Conservation (phyloP, 176 grass and related monocot species). For the Oryza meyeriana region DNA sequence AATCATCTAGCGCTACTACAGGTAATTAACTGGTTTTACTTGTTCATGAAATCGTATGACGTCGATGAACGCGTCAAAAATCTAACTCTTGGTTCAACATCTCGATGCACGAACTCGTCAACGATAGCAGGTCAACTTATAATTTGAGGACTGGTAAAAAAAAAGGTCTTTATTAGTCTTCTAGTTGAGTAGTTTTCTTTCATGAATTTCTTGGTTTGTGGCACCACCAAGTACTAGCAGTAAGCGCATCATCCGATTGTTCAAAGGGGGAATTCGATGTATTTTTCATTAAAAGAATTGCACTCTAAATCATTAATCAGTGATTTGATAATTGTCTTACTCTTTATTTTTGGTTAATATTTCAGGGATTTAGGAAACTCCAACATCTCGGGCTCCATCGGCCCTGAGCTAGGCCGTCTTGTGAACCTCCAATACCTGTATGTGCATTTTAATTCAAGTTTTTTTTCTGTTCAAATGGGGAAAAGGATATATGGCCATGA, state of each 20-base stretch:
- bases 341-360: background rate
- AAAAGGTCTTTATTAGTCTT: background rate
- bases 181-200: background rate
- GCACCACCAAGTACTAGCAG: background rate
- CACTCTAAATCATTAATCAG: background rate
- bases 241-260: background rate
- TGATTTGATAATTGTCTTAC: background rate
- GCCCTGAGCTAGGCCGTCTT: slow-evolving; percentile 77
- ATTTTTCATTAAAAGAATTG: background rate
- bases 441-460: slow-evolving; percentile 4
- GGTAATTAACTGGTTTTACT: background rate
- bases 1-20: background rate
- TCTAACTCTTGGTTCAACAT: background rate
- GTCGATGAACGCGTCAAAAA: background rate
- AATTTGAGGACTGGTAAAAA: background rate
- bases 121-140: background rate
- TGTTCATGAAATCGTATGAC: too few species aligned
- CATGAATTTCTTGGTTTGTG: background rate
- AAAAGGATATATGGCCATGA: background rate
- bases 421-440: slow-evolving; percentile 88
- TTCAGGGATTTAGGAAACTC: slow-evolving; percentile 96
- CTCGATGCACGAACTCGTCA: background rate
- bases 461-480: background rate
- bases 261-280: background rate
- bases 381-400: slow-evolving; percentile 86